Base-by-base conservation (phyloP, 352 stramenopile species). In the Plasmopara viticola region DNA sequence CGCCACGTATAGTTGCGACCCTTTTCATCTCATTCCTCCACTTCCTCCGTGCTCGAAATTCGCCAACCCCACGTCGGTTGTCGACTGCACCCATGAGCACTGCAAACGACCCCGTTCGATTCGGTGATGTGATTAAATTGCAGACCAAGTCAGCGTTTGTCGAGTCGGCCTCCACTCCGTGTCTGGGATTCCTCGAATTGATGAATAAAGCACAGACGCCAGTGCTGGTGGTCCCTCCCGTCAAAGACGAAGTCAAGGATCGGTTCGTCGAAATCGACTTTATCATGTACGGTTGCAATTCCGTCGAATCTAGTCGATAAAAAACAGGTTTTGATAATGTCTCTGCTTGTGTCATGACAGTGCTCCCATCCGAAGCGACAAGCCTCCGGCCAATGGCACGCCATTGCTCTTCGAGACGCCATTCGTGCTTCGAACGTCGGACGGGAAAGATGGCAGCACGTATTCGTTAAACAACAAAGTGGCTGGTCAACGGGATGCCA, bases 401-500 rank as follows among this genome's bases (percentile, higher is more conserved):
- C 64, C 67, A 18, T 56, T 89, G 35, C 83, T 65, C 17, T 91
- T 81, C 46, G 67, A 80, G 51, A 78, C 86, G 43, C 64, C 74
- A 14, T 88, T 91, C 45, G 72, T 87, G 44, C 74, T 91, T 33
- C 51, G 64, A 14, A 87, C 78, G 17, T 86, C 68, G 28, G 65
- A 85, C 46, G 58, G 58, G 0, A 70, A 60, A 28, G 49, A 66
- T 51, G 72, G 66, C 37, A 73, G 74, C 37, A 68, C 62, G 4
- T 90, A 87, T 66, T 78, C 81, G 45, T 64, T 91, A 20, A 89
- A 87, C 64, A 88, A 87, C 68, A 89, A 89, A 62, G 79, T 85
- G 31, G 43, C 72, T 15, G 62, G 53, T 29, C 62, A 66, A 15
- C 70, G 72, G 29, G 73, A 90, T 28, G 73, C 64, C 12, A 53